Base-by-base conservation (phyloP, 768 basidiomycete genomes). In the Udeniomyces megalosporus region DNA sequence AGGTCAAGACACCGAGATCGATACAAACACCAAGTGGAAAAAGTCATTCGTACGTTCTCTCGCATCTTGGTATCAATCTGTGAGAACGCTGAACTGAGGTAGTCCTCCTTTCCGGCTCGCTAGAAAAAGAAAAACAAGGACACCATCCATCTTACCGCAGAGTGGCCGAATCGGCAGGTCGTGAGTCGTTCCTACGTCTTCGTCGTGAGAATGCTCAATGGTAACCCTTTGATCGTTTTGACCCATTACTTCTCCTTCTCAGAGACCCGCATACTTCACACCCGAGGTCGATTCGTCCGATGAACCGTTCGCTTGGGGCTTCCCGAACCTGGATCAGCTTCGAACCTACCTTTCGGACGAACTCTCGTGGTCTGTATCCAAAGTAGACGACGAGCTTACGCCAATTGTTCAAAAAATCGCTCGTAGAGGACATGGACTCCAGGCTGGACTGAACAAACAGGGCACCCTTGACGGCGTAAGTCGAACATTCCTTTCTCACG, bases 371-470 rank as follows among this genome's bases (percentile, higher is more conserved):
- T 75, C 77, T 15, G 80, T 84, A 67, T 72, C 72, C 24, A 95
- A 93, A 75, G 88, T 89, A 0, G 88, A 95, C 69, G 89, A 93
- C 54, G 78, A 90, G 31, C 75, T 96, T n/a, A 75, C 89, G 49
- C 92, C 92, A 17, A 88, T 95, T 68, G 86, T 96, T 48, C 88
- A 86, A 67, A 86, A 81, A 68, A 85, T 93, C 77, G 84, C 81
- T 66, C 84, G 84, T 69, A 84, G 89, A 28, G 80, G 79, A 24
- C 84, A 89, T 75, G 86, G 20, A 20, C 49, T 65, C 34, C 68
- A 86, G 80, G 78, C 77, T 3, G 81, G 80, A 48, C 79, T 82
- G 1, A 90, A 86, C 72, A 82, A 79, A 68, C 91, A 96, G 71
- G 81, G 83, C 11, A 86, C 81, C 54, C 75, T 96, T 38, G 81